Conservation (phyloP, 371 early-diverging fungal species). For the Fennellomyces sp. region DNA sequence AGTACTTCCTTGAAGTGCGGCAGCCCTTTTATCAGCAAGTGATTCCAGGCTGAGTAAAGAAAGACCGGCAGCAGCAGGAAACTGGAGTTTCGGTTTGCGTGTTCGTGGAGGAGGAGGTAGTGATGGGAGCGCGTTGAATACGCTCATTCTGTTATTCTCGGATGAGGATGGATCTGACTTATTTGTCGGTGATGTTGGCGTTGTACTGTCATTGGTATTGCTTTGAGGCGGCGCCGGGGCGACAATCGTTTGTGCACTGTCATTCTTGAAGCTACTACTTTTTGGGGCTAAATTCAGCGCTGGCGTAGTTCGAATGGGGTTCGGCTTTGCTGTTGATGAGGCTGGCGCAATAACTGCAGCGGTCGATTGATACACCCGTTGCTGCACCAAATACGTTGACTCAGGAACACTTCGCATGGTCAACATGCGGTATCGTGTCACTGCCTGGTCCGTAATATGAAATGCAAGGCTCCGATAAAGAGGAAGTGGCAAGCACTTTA, state of each 20-base stretch:
- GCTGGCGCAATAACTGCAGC: neutral
- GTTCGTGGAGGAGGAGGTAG: constrained; percentile 26
- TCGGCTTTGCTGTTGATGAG: neutral
- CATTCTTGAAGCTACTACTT: too few relatives aligned
- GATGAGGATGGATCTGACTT: neutral
- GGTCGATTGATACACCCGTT: constrained; percentile 19
- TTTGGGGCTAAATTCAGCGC: too few relatives aligned
- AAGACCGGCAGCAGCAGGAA: constrained; percentile 2
- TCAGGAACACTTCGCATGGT: constrained; percentile 13
- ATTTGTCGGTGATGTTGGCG: neutral
- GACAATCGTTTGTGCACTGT: too few relatives aligned
- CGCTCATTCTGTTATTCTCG: neutral
- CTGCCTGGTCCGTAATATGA: constrained; percentile 26
- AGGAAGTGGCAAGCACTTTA: constrained; percentile 39
- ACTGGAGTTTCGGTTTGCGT: constrained; percentile 23
- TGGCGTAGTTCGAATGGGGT: neutral
- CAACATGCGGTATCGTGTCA: constrained; percentile 13
- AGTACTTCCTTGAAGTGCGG: neutral
- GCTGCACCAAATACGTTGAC: constrained; percentile 17
- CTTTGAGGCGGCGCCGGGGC: too few relatives aligned
- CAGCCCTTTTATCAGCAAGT: constrained; percentile 8
- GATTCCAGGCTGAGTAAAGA: constrained; percentile 4
- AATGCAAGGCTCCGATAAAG: constrained; percentile 30
- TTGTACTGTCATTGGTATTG: too few relatives aligned
- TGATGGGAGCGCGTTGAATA: constrained; percentile 1